A percentile compares a stretch with the other conserved stretches of the same genome.
phyloP scores from a whole-genome alignment of 768 basidiomycete species.

The Leccinum pellstonianum region DNA sequence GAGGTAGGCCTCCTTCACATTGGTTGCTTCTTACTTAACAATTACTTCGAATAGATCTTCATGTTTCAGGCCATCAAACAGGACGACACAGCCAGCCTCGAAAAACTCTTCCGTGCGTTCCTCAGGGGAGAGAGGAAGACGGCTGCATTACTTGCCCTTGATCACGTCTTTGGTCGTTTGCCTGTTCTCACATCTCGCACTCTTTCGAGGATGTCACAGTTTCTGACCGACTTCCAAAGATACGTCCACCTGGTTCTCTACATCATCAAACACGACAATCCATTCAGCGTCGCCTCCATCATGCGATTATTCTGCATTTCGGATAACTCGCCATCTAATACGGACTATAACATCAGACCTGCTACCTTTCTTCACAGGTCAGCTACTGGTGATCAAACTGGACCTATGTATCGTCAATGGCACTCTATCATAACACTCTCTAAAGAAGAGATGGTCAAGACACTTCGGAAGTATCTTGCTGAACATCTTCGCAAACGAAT shows the following conservation, averaged over 20 bases:
- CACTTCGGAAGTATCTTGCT: slow-evolving; percentile 28
- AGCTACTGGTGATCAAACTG: background rate
- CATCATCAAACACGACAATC: too few species aligned
- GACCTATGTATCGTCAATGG: background rate
- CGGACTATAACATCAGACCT: slow-evolving; percentile 8
- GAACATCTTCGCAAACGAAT: slow-evolving; percentile 31
- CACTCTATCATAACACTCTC: slow-evolving; percentile 9
- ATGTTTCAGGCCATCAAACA: slow-evolving; percentile 37
- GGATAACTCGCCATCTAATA: background rate
- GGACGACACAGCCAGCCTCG: slow-evolving; percentile 28
- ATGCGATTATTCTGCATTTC: too few species aligned
- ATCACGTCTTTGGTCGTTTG: slow-evolving; percentile 5
- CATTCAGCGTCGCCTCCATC: too few species aligned
- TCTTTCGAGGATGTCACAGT: slow-evolving; percentile 12
- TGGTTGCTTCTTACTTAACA: background rate
- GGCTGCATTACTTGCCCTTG: slow-evolving; percentile 10
- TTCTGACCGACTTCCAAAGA: too few species aligned
- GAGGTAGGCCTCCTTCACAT: slow-evolving; percentile 9
- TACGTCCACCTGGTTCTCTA: too few species aligned
- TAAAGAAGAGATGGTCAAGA: slow-evolving; percentile 18
- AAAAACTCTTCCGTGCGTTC: slow-evolving; percentile 34
- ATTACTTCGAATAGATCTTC: slow-evolving; percentile 10
- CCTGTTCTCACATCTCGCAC: slow-evolving; percentile 20
- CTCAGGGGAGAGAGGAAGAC: background rate
- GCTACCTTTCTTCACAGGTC: slow-evolving; percentile 11